A percentile compares a stretch with the other conserved stretches of the same genome.
These are phyloP conservation scores for Teratosphaeria viscida DNA, from an alignment of 2,329 filamentous ascomycete genomes.

Conservation along the genomic window DNA sequence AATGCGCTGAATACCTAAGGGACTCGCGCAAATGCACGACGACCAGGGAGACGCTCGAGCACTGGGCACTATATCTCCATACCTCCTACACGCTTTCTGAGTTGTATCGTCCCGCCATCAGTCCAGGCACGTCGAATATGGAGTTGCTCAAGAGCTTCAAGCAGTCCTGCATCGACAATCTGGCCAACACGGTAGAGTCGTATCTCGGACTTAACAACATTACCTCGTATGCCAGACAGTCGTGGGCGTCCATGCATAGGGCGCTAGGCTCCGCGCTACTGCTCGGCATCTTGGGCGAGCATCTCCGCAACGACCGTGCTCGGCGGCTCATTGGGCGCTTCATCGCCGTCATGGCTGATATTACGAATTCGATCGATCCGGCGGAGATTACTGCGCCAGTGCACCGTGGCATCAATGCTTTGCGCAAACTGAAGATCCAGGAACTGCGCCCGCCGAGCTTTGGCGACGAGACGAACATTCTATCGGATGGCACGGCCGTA, in stretches of 20 bases:
- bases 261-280: slow-evolving; percentile 30
- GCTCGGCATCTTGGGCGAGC: slow-evolving; percentile 32
- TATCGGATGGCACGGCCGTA: slow-evolving; percentile 2
- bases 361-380: slow-evolving; percentile 37
- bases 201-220: slow-evolving; percentile 50
- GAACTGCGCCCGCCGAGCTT: slow-evolving; percentile 3
- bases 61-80: slow-evolving; percentile 50
- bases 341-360: slow-evolving; percentile 35
- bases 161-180: slow-evolving; percentile 45
- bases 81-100: slow-evolving; percentile 53
- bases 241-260: slow-evolving; percentile 27
- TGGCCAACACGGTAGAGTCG: slow-evolving; percentile 47
- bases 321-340: slow-evolving; percentile 36
- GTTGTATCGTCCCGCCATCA: slow-evolving; percentile 51
- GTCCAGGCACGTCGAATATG: slow-evolving; percentile 35
- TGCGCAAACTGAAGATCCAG: slow-evolving; percentile 31
- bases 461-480: slow-evolving; percentile 2
- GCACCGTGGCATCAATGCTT: slow-evolving; percentile 35
- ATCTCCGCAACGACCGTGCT: slow-evolving; percentile 38
- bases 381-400: slow-evolving; percentile 39
- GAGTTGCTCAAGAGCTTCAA: slow-evolving; percentile 40
- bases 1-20: slow-evolving; percentile 47
- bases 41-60: slow-evolving; percentile 46
- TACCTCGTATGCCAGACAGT: slow-evolving; percentile 30
- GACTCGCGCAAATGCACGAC: slow-evolving; percentile 40